A percentile compares a stretch with the other conserved stretches of the same genome.
These are phyloP conservation scores for Corymbia maculata DNA, from an alignment of 345 rosid genomes.

Conservation along the genomic window DNA sequence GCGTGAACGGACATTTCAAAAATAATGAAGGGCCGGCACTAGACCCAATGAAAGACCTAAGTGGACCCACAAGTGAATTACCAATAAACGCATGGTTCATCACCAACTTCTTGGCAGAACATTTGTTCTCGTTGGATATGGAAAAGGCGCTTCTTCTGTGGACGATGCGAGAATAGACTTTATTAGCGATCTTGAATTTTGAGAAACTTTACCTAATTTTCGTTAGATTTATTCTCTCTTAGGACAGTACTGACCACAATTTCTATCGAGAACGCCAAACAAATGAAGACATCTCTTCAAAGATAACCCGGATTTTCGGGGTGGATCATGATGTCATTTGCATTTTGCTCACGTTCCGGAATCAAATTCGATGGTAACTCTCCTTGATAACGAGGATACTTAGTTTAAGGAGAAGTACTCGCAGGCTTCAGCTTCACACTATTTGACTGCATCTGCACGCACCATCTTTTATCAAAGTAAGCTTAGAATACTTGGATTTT, in stretches of 20 bases:
- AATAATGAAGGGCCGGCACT: background rate
- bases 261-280: background rate
- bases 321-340: background rate
- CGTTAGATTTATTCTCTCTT: background rate
- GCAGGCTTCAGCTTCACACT: background rate
- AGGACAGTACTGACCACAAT: background rate
- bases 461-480: background rate
- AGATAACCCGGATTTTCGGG: background rate
- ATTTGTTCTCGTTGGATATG: background rate
- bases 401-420: background rate
- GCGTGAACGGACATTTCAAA: background rate
- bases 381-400: background rate
- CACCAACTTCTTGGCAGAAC: background rate
- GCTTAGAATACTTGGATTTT: background rate
- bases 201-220: background rate
- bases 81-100: background rate
- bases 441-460: background rate
- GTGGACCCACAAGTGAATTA: background rate
- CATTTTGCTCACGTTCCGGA: background rate
- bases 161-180: background rate
- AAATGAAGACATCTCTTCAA: background rate
- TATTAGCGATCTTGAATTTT: background rate
- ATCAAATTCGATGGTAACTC: background rate
- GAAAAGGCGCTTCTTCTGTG: background rate
- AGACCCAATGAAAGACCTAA: background rate